Conservation (phyloP, 495 filamentous ascomycete species). For the Aspergillus affinis region DNA sequence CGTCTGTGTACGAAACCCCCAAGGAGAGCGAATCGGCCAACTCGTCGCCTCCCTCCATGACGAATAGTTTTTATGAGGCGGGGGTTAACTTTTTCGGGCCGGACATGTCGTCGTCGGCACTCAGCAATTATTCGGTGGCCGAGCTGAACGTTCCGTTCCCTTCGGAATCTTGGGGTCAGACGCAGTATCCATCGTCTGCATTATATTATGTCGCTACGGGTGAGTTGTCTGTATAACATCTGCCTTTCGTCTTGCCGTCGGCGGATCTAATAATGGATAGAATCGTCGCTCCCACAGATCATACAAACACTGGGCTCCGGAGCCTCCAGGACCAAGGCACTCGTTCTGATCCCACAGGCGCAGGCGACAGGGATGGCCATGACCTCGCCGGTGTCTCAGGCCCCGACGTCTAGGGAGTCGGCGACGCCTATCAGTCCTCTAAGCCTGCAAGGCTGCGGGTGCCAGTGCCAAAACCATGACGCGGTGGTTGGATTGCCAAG, state of each 20-base stretch:
- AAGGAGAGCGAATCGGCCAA: neutral
- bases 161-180: constrained; percentile 5
- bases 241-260: no score
- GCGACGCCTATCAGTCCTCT: neutral
- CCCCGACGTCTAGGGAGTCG: neutral
- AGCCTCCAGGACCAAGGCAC: neutral
- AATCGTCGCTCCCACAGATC: constrained; percentile 7
- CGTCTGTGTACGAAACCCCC: neutral
- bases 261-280: neutral
- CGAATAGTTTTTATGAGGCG: neutral
- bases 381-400: neutral
- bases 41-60: neutral
- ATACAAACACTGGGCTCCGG: constrained; percentile 3
- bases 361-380: neutral
- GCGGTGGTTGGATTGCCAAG: neutral
- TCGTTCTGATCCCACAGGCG: constrained; percentile 3
- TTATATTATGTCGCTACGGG: constrained; percentile 7
- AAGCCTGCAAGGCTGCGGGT: neutral
- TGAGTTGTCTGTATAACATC: neutral
- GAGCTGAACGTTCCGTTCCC: constrained; percentile 1
- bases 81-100: neutral
- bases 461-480: neutral
- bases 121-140: neutral
- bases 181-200: neutral
- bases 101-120: neutral